Evolutionary conservation across 257 asterid species (phyloP).

Genomic region (Sherardia arvensis): DNA sequence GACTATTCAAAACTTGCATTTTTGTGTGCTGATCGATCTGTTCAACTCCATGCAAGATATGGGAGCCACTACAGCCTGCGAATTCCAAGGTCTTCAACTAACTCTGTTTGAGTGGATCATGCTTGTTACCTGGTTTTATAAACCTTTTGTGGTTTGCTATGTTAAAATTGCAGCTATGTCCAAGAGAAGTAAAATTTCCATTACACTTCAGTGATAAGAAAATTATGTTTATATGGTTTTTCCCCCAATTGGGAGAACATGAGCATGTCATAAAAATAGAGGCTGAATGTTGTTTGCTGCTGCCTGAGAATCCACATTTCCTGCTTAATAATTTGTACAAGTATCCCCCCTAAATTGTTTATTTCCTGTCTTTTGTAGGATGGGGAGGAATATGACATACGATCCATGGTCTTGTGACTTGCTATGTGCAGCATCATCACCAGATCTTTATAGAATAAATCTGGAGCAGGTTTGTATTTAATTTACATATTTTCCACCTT

Average conservation of each 20-base stretch:
- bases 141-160: neutral
- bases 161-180: neutral
- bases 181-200: neutral
- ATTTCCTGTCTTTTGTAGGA: conserved; percentile 29
- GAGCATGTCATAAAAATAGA: neutral
- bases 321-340: neutral
- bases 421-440: conserved; percentile 95
- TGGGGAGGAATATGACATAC: conserved; percentile 92
- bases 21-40: conserved; percentile 92
- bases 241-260: neutral
- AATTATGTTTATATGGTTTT: neutral
- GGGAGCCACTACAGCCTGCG: conserved; percentile 90
- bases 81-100: conserved; percentile 58
- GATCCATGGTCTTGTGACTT: conserved; percentile 96
- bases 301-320: neutral
- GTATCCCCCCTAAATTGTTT: neutral
- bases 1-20: conserved; percentile 91
- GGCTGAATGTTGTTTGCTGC: neutral
- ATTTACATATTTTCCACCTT: neutral
- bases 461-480: conserved; percentile 59
- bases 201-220: neutral
- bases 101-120: neutral
- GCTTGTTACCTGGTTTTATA: neutral
- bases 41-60: conserved; percentile 86
- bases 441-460: conserved; percentile 89